Conservation (phyloP, 2,329 filamentous ascomycete genomes). For the Amauroascus verrucosus region DNA sequence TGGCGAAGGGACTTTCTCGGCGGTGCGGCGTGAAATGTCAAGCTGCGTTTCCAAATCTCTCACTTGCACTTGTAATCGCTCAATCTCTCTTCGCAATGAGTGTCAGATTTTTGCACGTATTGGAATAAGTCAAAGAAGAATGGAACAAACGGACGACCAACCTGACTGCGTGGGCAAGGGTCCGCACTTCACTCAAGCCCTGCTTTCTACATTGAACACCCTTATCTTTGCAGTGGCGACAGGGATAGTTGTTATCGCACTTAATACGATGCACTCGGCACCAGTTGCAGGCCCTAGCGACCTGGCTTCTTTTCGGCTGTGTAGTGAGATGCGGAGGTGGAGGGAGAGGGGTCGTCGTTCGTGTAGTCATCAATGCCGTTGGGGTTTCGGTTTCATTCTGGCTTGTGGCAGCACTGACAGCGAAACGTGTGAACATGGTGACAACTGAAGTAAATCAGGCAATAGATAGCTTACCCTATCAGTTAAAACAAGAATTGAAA, state of each 20-base stretch:
- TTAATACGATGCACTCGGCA: constrained; percentile 24
- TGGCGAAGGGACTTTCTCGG: not conserved
- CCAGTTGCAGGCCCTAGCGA: constrained; percentile 22
- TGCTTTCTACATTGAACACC: constrained; percentile 19
- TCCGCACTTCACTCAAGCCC: not conserved
- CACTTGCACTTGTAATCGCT: constrained; percentile 27
- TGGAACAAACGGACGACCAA: not conserved
- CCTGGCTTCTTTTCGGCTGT: constrained; percentile 17
- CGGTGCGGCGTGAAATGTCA: not conserved
- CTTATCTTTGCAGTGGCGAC: constrained; percentile 20
- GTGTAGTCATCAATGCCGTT: not conserved
- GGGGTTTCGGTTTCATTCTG: not conserved
- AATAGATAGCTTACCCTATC: not conserved
- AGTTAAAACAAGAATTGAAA: no score
- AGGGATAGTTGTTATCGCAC: constrained; percentile 22
- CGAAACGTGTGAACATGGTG: not conserved
- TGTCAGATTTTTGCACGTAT: not conserved
- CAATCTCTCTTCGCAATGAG: constrained; percentile 17
- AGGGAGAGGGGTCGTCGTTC: not conserved
- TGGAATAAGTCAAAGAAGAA: not conserved
- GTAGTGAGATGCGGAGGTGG: not conserved
- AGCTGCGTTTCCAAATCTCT: constrained; percentile 28
- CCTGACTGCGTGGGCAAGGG: constrained; percentile 7
- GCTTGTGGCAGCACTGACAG: not conserved
- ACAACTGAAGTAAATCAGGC: not conserved